Conservation (phyloP, 306 rosid genomes). For the cucumber (Cucumis sativus) region Cucumber_9930_V3 NC_026656.2:11496001-11496500, state of each 20-base stretch:
- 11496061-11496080: neutral
- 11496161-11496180: conserved; percentile 3
- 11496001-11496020: conserved; percentile 99
- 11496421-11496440: neutral
- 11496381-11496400: neutral
- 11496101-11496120: neutral
- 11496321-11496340: conserved; percentile 96
- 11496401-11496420: neutral
- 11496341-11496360: conserved; percentile 69
- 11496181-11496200: neutral
- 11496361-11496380: neutral
- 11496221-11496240: conserved; percentile 2
- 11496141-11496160: neutral
- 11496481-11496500: neutral
- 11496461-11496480: neutral
- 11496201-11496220: conserved; percentile 11
- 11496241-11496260: conserved; percentile 76
- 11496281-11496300: conserved; percentile 84
- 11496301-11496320: conserved; percentile 91
- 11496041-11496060: neutral
- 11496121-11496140: neutral
- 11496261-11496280: conserved; percentile 73
- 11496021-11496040: conserved; percentile 2
- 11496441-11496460: neutral
- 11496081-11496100: neutral